Base-by-base conservation (phyloP, 805 yeast species). In the Ogataea kodamae region DNA sequence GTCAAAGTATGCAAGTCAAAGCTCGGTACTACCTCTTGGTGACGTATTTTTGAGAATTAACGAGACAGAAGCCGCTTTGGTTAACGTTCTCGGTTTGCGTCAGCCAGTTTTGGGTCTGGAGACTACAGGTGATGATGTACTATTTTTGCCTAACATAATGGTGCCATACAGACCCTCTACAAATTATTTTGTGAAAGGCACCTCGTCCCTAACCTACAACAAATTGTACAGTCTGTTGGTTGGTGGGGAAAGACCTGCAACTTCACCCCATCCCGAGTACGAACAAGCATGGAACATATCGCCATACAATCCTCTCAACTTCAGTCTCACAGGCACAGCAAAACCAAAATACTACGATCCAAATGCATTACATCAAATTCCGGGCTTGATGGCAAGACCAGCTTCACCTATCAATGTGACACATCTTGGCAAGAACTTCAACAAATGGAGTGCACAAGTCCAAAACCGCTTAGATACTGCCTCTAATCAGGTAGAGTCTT, bases 111-210 rank as follows among this genome's bases (percentile, higher is more conserved):
- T 49, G 43, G 47, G 56, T 5, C 28, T 50, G 14, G 59, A 51
- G 35, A 49, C 57, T 1, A 33, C 46, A 16, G 47, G 51, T 3
- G 55, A 65, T 1, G 95, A 85, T 55, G 61, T 69, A 2, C 60
- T 92, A 21, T 89, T 81, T 61, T 81, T 84, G 50, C 81, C 75
- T 16, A 73, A 76, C 41, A 68, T 82, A 27, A 62, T 71, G 5
- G 72, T 81, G 13, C 94, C 96, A 2, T 73, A 76, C 19, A 69
- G 97, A 29, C 99, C 98, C 2, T 68, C 75, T 4, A 76, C 85
- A 5, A 65, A 84, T 26, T 90, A 81, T 56, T 84, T 96, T 92
- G 85, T 92, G 5, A 76, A 81, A 45, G 96, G 96, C 3, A 50
- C 81, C 0, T 75, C 76, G 12, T 68, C 70, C 41, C 70, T 81